Base-by-base conservation (phyloP, 2,329 filamentous ascomycete genomes). In the Ceratocystis eucalypticola region DNA sequence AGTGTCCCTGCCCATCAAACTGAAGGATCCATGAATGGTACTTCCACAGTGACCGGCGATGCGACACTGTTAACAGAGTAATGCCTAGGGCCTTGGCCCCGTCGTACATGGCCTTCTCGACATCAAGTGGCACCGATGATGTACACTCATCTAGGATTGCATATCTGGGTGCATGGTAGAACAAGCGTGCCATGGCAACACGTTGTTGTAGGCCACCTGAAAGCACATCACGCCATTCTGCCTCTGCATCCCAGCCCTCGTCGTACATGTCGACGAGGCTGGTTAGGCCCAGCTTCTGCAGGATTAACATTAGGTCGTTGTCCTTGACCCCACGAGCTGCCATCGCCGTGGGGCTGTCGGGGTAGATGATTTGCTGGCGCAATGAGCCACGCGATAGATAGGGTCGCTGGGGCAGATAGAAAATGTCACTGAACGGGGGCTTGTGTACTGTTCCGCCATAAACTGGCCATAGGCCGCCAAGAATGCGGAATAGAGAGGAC, bases 91-190 rank as follows among this genome's bases (percentile, higher is more conserved):
- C 81, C 80, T 99, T 97, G 63, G 94, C 94, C 66, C 91, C 92
- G 71, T 96, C 93, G 75, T 99, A 99, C 91, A 99, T 97, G 74
- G 91, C 83, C 74, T 91, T 88, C 74, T 99, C 94, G 68, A 92
- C 91, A 71, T 97, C 93, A 33, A 96, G 82, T 17, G 95, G 96
- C n/a, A 99, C 91, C 64, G 86, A 91, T 66, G 88, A 92, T 5
- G 94, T 99, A 76, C 94, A 99, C 77, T 99, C 94, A 74, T 99
- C 94, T 46, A 99, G 80, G 70, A 99, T 99, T 10, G 94, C 94
- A 75, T 96, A 97, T 71, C 88, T 87, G 0, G 93, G 93, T 8
- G 85, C 82, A 76, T 97, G 93, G 76, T 97, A 97, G 76, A 96
- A 96, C 20, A 96, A 82, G 0, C 94, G 83, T 0, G 94, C 94